Evolutionary conservation across 306 rosid genomes (phyloP).

Genomic region (Sindora glabra): DNA sequence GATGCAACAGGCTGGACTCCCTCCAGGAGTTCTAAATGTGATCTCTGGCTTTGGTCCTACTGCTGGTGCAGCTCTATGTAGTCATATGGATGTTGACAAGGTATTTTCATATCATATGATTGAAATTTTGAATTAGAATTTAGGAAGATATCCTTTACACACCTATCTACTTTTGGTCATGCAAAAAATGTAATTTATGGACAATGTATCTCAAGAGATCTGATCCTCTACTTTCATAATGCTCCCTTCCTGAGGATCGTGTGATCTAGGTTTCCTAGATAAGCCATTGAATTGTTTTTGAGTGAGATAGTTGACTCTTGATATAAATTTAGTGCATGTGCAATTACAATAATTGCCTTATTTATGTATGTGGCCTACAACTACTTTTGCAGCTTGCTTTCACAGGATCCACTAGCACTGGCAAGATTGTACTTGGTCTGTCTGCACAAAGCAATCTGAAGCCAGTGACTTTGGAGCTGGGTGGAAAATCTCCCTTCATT

Average conservation of each 20-base stretch:
- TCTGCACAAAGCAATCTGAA: conserved; percentile 70
- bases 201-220: background rate
- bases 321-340: background rate
- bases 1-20: conserved; percentile 66
- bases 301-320: background rate
- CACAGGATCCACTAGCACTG: conserved; percentile 67
- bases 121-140: background rate
- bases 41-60: conserved; percentile 69
- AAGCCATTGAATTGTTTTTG: background rate
- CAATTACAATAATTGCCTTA: background rate
- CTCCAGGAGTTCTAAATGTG: conserved; percentile 63
- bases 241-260: background rate
- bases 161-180: background rate
- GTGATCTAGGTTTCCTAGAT: background rate
- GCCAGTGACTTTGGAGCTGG: conserved; percentile 69
- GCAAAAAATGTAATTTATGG: background rate
- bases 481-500: conserved; percentile 78
- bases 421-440: conserved; percentile 39
- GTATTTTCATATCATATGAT: conserved; percentile 14
- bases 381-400: conserved; percentile 52
- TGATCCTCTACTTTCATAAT: background rate
- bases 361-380: background rate
- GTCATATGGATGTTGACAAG: conserved; percentile 77
- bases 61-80: conserved; percentile 68
- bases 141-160: background rate